Percentiles rank a stretch among this genome's conserved stretches.
Evolutionary conservation across 2,329 filamentous ascomycete species (phyloP).

Genomic region (Hymenoscyphus occultus): DNA sequence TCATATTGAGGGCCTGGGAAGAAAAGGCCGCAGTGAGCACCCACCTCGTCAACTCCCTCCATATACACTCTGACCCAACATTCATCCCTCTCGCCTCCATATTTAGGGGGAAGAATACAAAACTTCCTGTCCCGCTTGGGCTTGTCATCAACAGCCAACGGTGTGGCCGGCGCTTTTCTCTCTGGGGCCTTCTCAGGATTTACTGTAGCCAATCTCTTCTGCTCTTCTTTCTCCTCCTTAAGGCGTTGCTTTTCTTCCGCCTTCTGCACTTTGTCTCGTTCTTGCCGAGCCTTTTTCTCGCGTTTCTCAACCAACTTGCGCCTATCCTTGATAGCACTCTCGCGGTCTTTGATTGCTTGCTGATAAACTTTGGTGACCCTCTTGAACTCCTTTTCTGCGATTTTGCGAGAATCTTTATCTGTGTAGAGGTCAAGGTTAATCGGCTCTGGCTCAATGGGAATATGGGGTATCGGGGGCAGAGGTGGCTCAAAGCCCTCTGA

Average conservation of each 20-base stretch:
- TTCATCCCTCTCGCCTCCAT: slow-evolving; percentile 57
- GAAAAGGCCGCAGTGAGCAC: slow-evolving; percentile 81
- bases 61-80: slow-evolving; percentile 80
- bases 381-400: slow-evolving; percentile 66
- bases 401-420: slow-evolving; percentile 64
- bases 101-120: slow-evolving; percentile 64
- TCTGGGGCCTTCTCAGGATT: slow-evolving; percentile 20
- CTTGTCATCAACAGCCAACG: slow-evolving; percentile 27
- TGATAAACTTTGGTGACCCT: slow-evolving; percentile 62
- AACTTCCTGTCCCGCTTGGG: slow-evolving; percentile 57
- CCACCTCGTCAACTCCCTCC: slow-evolving; percentile 79
- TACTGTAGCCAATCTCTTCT: slow-evolving; percentile 29
- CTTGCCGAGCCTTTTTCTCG: slow-evolving; percentile 41
- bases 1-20: slow-evolving; percentile 72
- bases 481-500: slow-evolving; percentile 38
- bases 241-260: slow-evolving; percentile 33
- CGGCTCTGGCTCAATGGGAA: slow-evolving; percentile 52
- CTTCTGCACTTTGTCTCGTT: slow-evolving; percentile 39
- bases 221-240: slow-evolving; percentile 36
- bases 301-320: slow-evolving; percentile 57
- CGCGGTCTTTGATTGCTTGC: slow-evolving; percentile 62
- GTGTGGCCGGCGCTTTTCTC: slow-evolving; percentile 19
- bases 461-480: slow-evolving; percentile 47
- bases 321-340: slow-evolving; percentile 61
- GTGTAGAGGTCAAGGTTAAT: slow-evolving; percentile 57